Base-by-base conservation (phyloP, 2,329 filamentous ascomycete genomes). In the Ascosphaera apis region DNA sequence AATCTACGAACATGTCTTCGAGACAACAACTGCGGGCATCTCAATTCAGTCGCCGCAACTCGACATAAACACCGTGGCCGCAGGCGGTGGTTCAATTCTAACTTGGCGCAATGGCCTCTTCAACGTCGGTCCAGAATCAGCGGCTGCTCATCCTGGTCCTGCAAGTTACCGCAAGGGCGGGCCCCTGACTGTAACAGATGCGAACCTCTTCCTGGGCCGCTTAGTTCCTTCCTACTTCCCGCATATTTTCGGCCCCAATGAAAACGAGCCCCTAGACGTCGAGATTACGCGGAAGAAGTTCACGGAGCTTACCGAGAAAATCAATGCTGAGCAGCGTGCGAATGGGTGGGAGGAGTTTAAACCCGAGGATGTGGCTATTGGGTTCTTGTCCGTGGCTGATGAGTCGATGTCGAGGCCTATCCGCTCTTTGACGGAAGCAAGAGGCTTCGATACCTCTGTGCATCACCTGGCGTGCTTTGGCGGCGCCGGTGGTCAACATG, bases 1-100 rank as follows among this genome's bases (percentile, higher is more conserved):
- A 12, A 66, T 80, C 37, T 86, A 91, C 47, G 84, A 92, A 47
- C 84, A 93, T 47, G 82, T 91, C 1, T 92, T 92, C 45, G 84
- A 91, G 55, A 91, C 83, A 0, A 91, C 81, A 0, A 91, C 82
- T 1, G 84, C 84, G 0, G 84, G 84, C n/a, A 80, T 92, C 1
- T 86, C 83, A 0, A 88, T 92, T 18, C 83, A 92, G 47, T 84
- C 79, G 1, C 84, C 84, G 0, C 83, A 92, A 48, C 66, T 92
- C 0, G 83, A 92, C 48, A 92, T 92, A 57, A 92, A 92, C 53
- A 93, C 84, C 0, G 84, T 93, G 1, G 84, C 84, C 4, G 84
- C 84, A 2, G 84, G 84, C 33, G 84, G 84, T 42, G 58, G 58
- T 15, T 61, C 58, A 2, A 58, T 60, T 27, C 62, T 93, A 3